Conservation (phyloP, 768 basidiomycete species). For the Calocybe gangraenosa region DNA sequence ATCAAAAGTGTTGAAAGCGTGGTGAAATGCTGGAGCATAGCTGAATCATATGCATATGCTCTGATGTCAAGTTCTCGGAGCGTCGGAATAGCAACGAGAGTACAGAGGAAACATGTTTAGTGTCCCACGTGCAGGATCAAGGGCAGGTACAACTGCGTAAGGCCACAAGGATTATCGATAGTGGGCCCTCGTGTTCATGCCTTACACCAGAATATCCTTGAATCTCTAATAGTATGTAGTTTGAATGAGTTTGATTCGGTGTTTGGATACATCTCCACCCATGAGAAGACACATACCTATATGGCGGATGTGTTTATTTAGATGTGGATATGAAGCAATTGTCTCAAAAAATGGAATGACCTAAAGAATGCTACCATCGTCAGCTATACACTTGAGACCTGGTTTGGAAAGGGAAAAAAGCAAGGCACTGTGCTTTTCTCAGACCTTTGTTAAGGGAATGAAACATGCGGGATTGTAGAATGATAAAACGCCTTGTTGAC, state of each 20-base stretch:
- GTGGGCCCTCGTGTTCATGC: conserved; percentile 26
- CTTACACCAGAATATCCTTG: conserved; percentile 74
- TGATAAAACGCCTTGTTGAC: conserved; percentile 54
- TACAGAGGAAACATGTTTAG: conserved; percentile 66
- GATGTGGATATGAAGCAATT: conserved; percentile 45
- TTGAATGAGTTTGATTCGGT: no score
- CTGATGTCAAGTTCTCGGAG: no score
- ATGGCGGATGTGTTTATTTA: conserved; percentile 40
- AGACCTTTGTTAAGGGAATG: conserved; percentile 61
- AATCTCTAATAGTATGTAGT: no score
- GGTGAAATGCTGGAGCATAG: conserved; percentile 45
- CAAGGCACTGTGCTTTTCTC: no score
- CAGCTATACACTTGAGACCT: no score
- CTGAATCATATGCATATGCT: conserved; percentile 20
- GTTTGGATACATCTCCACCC: no score
- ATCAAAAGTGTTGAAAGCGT: conserved; percentile 53
- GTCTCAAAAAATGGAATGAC: conserved; percentile 60
- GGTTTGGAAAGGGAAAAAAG: no score
- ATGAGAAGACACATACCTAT: conserved; percentile 65
- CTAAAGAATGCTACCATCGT: no score
- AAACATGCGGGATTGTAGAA: conserved; percentile 41
- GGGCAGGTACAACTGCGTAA: conserved; percentile 61
- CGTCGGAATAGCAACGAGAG: no score
- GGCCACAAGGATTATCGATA: conserved; percentile 37
- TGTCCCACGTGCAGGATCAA: conserved; percentile 69